Base-by-base conservation (phyloP, 2,329 filamentous ascomycete genomes). In the Calonectria hongkongensis region DNA sequence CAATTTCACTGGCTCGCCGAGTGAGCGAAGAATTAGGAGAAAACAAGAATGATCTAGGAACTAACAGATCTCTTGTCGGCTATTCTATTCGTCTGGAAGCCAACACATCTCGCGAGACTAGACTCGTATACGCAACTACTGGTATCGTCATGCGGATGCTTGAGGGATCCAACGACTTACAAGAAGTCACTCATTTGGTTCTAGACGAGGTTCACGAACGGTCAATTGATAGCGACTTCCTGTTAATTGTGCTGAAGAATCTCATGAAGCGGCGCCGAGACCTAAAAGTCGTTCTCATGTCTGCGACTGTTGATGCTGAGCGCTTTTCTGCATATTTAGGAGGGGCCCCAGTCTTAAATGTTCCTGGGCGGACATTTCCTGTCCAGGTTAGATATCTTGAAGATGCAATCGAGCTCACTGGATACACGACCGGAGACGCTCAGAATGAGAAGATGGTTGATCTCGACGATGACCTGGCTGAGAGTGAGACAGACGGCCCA, bases 71-170 rank as follows among this genome's bases (percentile, higher is more conserved):
- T 3, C 88, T 99, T 2, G 93, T 99, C 27, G 97, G 97, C 54
- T 99, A 98, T 86, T 95, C 97, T 2, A 98, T 99, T 78, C 92
- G 97, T 21, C 87, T 99, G 25, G 97, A 99, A 83, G 94, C 95
- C 62, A 98, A 97, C 79, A 94, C 94, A 0, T 93, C 92, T 18
- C 90, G 92, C 36, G 92, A 95, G 78, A 98, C 96, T 2, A 90
- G 95, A 65, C 90, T 99, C 30, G 92, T 98, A 7, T 99, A 95
- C 84, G 97, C 97, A 66, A 98, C 94, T 2, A 94, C 92, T 7
- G 92, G 97, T 86, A 98, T 99, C 71, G 95, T 99, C n/a, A 94
- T 99, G 88, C 92, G 97, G 33, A 98, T 99, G 96, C 88, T 99
- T 16, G 97, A 99, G 83, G 93, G 93, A 10, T 94, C 95, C 0